phyloP scores from a whole-genome alignment of 2,329 filamentous ascomycete species.

The Periconia sp. region DNA sequence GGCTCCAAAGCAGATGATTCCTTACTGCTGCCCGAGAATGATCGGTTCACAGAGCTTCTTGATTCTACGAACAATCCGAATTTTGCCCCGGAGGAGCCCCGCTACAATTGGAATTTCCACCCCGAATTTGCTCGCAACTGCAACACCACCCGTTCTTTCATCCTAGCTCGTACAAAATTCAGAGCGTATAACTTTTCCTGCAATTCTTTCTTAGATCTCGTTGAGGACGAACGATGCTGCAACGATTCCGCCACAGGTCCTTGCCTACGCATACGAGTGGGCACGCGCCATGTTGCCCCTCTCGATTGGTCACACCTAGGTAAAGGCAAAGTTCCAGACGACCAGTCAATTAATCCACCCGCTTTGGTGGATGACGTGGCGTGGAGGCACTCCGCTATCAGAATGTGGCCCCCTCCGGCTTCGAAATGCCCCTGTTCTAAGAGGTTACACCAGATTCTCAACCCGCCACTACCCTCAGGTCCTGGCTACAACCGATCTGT shows the following conservation, averaged over 20 bases:
- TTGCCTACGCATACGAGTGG: constrained; percentile 59
- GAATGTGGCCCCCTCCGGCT: constrained; percentile 43
- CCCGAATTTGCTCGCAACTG: constrained; percentile 54
- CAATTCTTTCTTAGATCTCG: constrained; percentile 65
- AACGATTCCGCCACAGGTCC: constrained; percentile 30
- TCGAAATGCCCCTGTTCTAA: constrained; percentile 33
- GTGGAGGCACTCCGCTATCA: constrained; percentile 37
- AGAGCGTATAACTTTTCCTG: constrained; percentile 61
- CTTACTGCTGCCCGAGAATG: constrained; percentile 33
- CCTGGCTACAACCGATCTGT: constrained; percentile 22
- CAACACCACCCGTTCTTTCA: constrained; percentile 50
- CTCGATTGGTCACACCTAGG: too few relatives aligned
- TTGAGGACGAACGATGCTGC: constrained; percentile 56
- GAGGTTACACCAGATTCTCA: constrained; percentile 40
- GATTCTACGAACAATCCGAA: constrained; percentile 45
- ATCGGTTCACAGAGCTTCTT: constrained; percentile 30
- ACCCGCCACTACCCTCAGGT: constrained; percentile 25
- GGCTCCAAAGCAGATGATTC: constrained; percentile 8
- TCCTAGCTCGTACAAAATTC: constrained; percentile 61
- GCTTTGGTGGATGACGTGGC: constrained; percentile 17
- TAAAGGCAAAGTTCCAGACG: background rate
- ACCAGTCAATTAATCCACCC: constrained; percentile 3
- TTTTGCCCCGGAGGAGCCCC: constrained; percentile 43
- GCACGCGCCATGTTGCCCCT: constrained; percentile 50
- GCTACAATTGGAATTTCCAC: constrained; percentile 57